Evolutionary conservation across 257 asterid genomes (phyloP), one percentile per base, ranked within the genome.

Genomic region (Primulina huaijiensis): DNA sequence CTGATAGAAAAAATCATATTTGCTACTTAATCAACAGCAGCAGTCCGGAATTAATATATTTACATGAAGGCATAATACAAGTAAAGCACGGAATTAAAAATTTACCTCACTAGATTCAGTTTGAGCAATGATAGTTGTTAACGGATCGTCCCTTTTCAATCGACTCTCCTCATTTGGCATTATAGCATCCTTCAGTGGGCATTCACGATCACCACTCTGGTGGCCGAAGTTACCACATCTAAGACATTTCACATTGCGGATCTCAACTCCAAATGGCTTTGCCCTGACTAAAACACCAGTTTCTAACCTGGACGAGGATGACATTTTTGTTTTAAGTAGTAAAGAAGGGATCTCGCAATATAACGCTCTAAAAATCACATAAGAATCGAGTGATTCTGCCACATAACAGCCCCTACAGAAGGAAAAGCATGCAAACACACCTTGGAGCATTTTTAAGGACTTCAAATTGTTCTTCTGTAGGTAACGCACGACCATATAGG

Each of bases 151-250:
- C 67, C 99, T 83, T 80, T 87, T 91, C 76, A 94, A 77, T 58
- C 99, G 92, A 82, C 81, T 88, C 80, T 94, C 96, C 75, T 94
- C 97, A 62, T 79, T 89, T 35, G 99, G 96, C 96, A 88, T 91
- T 78, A 94, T 86, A 50, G 90, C 90, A 78, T 94, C 96, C 75
- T 91, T 94, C 57, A 94, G 67, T 14, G 99, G 99, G 69, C 99
- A 94, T 77, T 94, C 99, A 73, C 99, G 97, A 77, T 94, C 99
- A 75, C 99, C 97, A 86, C 97, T 94, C 78, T 94, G 99, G 75
- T 94, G 99, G 61, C 99, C 99, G 68, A 55, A 89, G 73, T 74
- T 84, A 21, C 97, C 96, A 65, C 97, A 94, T 82, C 99, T 81
- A 34, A 94, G 88, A 72, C 99, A 94, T 83, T 94, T 94, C 70